A percentile compares a stretch with the other conserved stretches of the same genome.
These are phyloP conservation scores for Selenicereus undatus DNA, from an alignment of 148 eudicot genomes.

Conservation along the genomic window DNA sequence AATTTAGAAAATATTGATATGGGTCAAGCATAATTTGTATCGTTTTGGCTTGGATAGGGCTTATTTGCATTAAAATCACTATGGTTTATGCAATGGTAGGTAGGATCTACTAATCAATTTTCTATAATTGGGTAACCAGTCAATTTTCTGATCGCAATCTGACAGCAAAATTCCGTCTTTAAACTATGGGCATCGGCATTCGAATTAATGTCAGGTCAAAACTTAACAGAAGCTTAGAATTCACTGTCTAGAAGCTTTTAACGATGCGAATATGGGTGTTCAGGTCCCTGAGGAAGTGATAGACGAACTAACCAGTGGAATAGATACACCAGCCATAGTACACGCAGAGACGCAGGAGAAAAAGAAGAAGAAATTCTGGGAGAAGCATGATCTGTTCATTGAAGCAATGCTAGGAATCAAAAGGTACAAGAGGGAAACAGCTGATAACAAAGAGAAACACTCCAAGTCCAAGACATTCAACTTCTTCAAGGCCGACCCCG, in stretches of 20 bases:
- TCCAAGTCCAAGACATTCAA: conserved; percentile 44
- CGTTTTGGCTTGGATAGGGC: no score
- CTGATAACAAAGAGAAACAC: conserved; percentile 45
- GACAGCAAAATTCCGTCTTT: no score
- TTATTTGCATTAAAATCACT: background rate
- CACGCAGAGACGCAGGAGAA: conserved; percentile 35
- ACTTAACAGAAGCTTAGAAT: background rate
- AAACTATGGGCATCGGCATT: background rate
- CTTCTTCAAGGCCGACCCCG: conserved; percentile 48
- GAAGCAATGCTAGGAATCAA: conserved; percentile 39
- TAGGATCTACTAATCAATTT: background rate
- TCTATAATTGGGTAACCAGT: background rate
- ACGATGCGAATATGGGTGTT: background rate
- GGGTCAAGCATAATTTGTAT: background rate
- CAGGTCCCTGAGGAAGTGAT: conserved; percentile 59
- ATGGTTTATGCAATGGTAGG: background rate
- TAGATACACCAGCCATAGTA: conserved; percentile 45
- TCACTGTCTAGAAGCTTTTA: background rate
- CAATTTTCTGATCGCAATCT: no score
- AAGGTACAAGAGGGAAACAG: conserved; percentile 24
- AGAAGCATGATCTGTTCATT: conserved; percentile 34
- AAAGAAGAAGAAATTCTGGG: conserved; percentile 30
- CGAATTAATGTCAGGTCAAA: background rate
- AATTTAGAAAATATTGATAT: background rate
- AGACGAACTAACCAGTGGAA: conserved; percentile 44